Base-by-base conservation (phyloP, 495 filamentous ascomycete species). In the Penicillium chermesinum region DNA sequence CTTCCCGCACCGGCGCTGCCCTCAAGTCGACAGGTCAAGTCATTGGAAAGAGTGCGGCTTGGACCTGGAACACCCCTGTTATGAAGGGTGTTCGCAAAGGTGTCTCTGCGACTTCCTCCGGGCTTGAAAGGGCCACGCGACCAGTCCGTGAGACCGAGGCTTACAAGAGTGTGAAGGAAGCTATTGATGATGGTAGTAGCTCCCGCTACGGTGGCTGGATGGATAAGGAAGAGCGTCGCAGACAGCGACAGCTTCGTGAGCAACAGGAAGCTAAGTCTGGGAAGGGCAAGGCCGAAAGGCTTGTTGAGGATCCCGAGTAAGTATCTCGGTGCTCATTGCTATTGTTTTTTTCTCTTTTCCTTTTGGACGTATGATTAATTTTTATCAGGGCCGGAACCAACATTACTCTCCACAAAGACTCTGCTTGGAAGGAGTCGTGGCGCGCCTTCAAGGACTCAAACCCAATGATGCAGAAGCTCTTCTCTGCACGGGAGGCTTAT, bases 381-480 rank as follows among this genome's bases (percentile, higher is more conserved):
- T n/a, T 13, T 15, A 44, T 33, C 50, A 96, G 91, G 37, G 93
- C 93, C 50, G 93, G 93, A 40, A 93, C 89, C 44, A 91, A 96
- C 57, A 74, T 98, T 19, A 96, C 91, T 2, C 64, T 98, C 2
- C 93, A 98, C 75, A 98, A 98, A 69, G 93, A 98, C 62, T 83
- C 94, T 15, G 85, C 84, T 6, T 95, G 90, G 88, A 93, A 95
- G 72, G 90, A 96, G 64, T 87, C 88, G 7, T 98, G 93, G 93
- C 79, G 85, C 32, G 83, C 86, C 22, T 98, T 97, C 82, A 79
- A 83, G 41, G 93, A 98, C 55, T 82, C 83, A 40, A 91, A 83
- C 63, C 87, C 82, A 40, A 61, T 96, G 52, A 91, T 96, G 77
- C 93, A 96, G 64, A 84, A 82, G 46, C 61, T 97, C 38, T 96